phyloP scores from a whole-genome alignment of 2,329 filamentous ascomycete genomes.

The Massarina eburnea region DNA sequence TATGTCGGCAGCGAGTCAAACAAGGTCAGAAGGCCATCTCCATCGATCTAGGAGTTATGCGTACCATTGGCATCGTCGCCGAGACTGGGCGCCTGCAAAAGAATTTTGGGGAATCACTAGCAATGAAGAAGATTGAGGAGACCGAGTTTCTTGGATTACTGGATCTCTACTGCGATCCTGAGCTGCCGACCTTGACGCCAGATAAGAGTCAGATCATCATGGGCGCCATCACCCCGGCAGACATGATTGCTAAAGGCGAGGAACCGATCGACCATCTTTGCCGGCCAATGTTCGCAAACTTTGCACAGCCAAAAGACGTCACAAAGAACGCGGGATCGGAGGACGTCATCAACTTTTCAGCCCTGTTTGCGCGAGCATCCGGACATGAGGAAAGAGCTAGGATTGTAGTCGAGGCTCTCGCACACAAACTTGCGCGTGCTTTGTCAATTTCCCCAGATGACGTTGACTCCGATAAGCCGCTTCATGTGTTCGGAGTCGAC shows the following conservation, averaged over 20 bases:
- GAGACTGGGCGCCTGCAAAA: constrained; percentile 5
- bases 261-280: background rate
- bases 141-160: constrained; percentile 22
- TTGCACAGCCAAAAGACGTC: constrained; percentile 13
- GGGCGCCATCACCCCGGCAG: constrained; percentile 17
- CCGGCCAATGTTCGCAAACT: constrained; percentile 1
- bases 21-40: constrained; percentile 17
- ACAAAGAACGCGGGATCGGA: constrained; percentile 4
- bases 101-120: background rate
- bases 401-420: constrained; percentile 15
- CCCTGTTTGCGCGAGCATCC: constrained; percentile 9
- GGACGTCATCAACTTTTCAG: constrained; percentile 5
- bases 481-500: constrained; percentile 14
- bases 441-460: constrained; percentile 22
- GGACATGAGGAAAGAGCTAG: constrained; percentile 8
- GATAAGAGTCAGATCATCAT: constrained; percentile 19
- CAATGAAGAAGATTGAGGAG: constrained; percentile 4
- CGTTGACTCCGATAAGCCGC: constrained; percentile 22
- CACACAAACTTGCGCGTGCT: constrained; percentile 13
- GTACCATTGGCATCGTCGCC: constrained; percentile 16
- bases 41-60: constrained; percentile 19
- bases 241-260: constrained; percentile 12
- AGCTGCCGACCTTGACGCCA: background rate
- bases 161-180: constrained; percentile 18
- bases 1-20: constrained; percentile 21